Base-by-base conservation (phyloP, 2,329 filamentous ascomycete species). In the Talaromyces sp. region DNA sequence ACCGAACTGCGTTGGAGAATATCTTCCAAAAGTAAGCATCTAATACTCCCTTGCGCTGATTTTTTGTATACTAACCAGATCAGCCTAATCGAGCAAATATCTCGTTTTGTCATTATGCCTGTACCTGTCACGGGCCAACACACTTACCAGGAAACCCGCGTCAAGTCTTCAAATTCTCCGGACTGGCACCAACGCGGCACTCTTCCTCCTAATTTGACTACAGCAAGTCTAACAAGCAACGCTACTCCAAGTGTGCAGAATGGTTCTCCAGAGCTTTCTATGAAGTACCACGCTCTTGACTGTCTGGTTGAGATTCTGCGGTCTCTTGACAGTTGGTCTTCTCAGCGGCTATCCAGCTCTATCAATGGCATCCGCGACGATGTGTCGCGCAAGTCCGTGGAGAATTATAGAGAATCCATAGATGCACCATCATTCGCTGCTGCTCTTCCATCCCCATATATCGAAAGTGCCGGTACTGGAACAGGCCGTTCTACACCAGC, bases 311-410 rank as follows among this genome's bases (percentile, higher is more conserved):
- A 96, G 70, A 91, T 93, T 2, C 78, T 99, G 46, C 86, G 91
- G 60, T 98, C 95, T 2, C 82, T 99, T 67, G 91, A 97, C 59
- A 92, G 93, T 72, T 99, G 95, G 95, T 93, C 92, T 3, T 83
- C 90, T 23, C 91, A 95, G 68, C 80, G 83, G 3, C 77, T 81
- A 11, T 78, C 77, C 7, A 85, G 88, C 18, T 75, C 82, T 37
- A 79, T 85, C 23, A 76, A 79, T 1, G 88, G 86, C 5, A 69
- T 75, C 12, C 69, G 77, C 8, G 75, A 78, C 33, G 67, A 71
- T 5, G 78, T 83, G 18, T 74, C 80, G 5, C 79, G 82, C 63
- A 76, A 76, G 35, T 87, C 85, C 0, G 73, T 83, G 6, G 85
- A 88, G 37, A 83, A 86, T 50, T 77, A 88, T 12, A 81, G 91